phyloP scores from a whole-genome alignment of 495 filamentous ascomycete genomes.

The Neurospora sp. region DNA sequence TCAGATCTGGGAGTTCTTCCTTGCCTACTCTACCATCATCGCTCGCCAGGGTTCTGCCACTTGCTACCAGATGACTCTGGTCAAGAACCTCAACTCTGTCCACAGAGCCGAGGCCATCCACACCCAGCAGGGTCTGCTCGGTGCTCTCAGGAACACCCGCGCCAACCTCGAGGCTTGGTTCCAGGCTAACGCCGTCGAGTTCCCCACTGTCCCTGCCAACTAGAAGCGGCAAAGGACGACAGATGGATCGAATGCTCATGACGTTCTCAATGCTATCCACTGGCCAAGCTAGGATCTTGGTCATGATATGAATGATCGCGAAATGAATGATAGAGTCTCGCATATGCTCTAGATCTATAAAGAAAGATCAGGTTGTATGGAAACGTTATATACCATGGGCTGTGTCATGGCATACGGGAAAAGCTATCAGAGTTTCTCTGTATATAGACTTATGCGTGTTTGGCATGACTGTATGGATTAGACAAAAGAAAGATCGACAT shows the following conservation, averaged over 20 bases:
- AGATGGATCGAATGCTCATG: not conserved
- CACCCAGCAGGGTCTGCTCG: slow-evolving; percentile 64
- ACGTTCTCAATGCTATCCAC: not conserved
- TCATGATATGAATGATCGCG: not conserved
- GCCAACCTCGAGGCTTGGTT: slow-evolving; percentile 34
- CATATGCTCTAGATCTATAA: not conserved
- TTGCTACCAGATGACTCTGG: slow-evolving; percentile 89
- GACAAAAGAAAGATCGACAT: not conserved
- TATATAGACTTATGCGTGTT: not conserved
- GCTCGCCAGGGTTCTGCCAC: slow-evolving; percentile 88
- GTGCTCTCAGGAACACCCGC: slow-evolving; percentile 45
- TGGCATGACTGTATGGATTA: not conserved
- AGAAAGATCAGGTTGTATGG: not conserved
- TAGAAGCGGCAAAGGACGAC: slow-evolving; percentile 9
- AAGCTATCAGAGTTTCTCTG: not conserved
- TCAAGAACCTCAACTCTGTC: slow-evolving; percentile 97
- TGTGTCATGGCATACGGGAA: not conserved
- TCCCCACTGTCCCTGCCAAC: slow-evolving; percentile 28
- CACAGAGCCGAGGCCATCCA: slow-evolving; percentile 84
- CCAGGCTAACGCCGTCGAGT: slow-evolving; percentile 32
- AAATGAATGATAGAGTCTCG: not conserved
- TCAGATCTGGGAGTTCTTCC: slow-evolving; percentile 98
- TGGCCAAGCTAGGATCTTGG: not conserved
- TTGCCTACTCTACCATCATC: slow-evolving; percentile 85
- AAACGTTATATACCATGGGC: not conserved